Conservation (phyloP, 495 filamentous ascomycete species). For the Hypoxylon rickii region DNA sequence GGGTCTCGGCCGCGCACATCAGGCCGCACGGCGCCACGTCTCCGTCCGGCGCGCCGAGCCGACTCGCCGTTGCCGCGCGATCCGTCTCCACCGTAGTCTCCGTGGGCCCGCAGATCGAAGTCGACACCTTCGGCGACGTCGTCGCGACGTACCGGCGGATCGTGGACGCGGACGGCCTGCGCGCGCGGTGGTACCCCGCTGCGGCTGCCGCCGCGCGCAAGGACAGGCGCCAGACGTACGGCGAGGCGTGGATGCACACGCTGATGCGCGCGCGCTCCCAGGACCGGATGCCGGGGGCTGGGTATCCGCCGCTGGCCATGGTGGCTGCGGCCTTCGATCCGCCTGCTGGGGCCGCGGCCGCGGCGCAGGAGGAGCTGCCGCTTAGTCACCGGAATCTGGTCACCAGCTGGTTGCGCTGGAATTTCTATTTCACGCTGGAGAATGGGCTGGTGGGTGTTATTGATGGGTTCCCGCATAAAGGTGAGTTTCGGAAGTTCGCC, state of each 20-base stretch:
- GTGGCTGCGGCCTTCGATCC: no score
- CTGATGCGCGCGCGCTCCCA: neutral
- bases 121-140: no score
- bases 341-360: no score
- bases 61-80: slow-evolving; percentile 2
- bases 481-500: slow-evolving; percentile 2
- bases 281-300: neutral
- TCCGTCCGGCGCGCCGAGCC: neutral
- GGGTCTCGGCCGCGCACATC: neutral
- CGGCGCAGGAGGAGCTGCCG: no score
- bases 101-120: no score
- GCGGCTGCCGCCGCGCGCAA: no score
- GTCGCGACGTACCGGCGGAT: no score
- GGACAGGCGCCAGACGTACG: no score
- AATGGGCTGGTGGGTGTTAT: slow-evolving; percentile 17
- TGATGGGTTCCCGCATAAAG: slow-evolving; percentile 1
- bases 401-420: neutral
- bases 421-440: neutral
- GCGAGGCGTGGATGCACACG: neutral
- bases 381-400: no score
- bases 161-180: no score
- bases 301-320: neutral
- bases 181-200: no score
- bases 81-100: slow-evolving; percentile 8
- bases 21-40: no score